Conservation (phyloP, 257 asterid species). For the Catharanthus roseus region DNA sequence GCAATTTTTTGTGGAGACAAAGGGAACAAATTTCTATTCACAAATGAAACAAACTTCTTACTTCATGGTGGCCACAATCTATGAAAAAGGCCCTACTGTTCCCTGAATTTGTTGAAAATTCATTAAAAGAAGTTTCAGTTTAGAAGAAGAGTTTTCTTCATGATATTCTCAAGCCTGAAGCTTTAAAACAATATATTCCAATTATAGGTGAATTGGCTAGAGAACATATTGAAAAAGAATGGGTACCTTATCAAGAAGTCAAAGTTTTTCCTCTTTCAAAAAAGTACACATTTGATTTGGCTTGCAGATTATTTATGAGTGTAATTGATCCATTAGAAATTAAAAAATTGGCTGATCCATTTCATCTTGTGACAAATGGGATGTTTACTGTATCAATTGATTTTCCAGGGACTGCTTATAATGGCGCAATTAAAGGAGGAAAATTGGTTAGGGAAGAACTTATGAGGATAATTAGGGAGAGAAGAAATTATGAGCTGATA, state of each 20-base stretch:
- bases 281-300: conserved; percentile 49
- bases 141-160: conserved; percentile 36
- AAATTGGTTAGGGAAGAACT: conserved; percentile 40
- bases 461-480: conserved; percentile 44
- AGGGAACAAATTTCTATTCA: conserved; percentile 66
- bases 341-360: conserved; percentile 40
- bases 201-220: conserved; percentile 47
- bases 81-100: conserved; percentile 43
- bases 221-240: conserved; percentile 38
- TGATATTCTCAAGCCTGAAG: conserved; percentile 47
- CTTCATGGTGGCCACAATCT: conserved; percentile 70
- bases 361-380: conserved; percentile 40
- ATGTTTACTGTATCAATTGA: conserved; percentile 50
- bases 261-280: conserved; percentile 33
- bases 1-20: conserved; percentile 57
- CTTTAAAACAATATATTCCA: conserved; percentile 42
- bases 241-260: conserved; percentile 37
- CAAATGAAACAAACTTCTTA: conserved; percentile 48
- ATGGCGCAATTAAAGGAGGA: conserved; percentile 51
- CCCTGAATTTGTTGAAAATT: conserved; percentile 39
- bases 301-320: conserved; percentile 39
- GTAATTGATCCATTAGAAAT: conserved; percentile 30
- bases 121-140: conserved; percentile 39
- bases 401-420: conserved; percentile 54
- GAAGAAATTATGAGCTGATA: conserved; percentile 57